Percentiles rank a stretch among this genome's conserved stretches.
These are phyloP conservation scores for Aegilops speltoides DNA, from an alignment of 176 grass and related monocot species.

Conservation along the genomic window DNA sequence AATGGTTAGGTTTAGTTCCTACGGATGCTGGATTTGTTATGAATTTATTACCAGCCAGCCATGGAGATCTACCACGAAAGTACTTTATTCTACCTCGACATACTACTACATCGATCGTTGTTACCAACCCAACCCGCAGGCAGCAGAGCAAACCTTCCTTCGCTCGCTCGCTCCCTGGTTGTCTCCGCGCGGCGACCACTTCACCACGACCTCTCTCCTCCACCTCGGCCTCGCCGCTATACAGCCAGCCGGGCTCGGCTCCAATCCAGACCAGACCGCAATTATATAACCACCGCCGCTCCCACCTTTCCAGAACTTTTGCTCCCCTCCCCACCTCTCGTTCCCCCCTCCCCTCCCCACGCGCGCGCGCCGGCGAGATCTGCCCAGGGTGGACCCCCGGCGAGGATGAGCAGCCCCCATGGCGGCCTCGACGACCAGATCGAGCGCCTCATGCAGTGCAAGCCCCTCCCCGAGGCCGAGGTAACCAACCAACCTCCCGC, in stretches of 20 bases:
- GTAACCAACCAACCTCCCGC: slow-evolving; percentile 8
- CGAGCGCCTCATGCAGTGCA: slow-evolving; percentile 98
- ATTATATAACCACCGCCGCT: slow-evolving; percentile 47
- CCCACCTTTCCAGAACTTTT: slow-evolving; percentile 26
- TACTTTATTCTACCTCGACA: not conserved
- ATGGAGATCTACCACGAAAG: too few species aligned
- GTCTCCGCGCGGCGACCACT: not conserved
- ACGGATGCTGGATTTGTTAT: too few species aligned
- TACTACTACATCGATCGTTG: not conserved
- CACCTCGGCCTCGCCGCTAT: not conserved
- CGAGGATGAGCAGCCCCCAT: slow-evolving; percentile 62
- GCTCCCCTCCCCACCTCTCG: not conserved
- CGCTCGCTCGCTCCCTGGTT: not conserved
- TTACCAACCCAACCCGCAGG: not conserved
- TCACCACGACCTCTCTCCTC: not conserved
- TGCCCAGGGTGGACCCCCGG: slow-evolving; percentile 47
- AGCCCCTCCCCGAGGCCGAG: slow-evolving; percentile 89
- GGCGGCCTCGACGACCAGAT: slow-evolving; percentile 95
- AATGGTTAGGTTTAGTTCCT: too few species aligned
- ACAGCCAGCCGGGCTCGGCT: not conserved
- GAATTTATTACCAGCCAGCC: too few species aligned
- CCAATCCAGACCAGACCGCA: slow-evolving; percentile 33
- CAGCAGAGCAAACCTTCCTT: not conserved
- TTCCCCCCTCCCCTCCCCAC: not conserved
- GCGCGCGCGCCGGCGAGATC: slow-evolving; percentile 43